phyloP scores from a whole-genome alignment of 306 rosid genomes.

The Hippophae gyantsensis region DNA sequence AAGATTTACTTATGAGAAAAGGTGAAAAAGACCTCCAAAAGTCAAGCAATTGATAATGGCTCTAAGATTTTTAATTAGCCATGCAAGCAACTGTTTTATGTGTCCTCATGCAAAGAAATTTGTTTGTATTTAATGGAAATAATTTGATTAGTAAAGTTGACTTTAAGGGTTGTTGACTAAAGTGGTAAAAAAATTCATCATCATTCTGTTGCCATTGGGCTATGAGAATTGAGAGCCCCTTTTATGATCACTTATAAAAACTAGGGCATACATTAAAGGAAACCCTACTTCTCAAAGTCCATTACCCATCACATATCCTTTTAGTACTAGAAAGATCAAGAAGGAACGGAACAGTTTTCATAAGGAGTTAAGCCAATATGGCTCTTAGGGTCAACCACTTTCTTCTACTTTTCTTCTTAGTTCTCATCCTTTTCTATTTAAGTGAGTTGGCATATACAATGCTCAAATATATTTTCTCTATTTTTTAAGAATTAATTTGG shows the following conservation, averaged over 20 bases:
- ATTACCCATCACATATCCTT: no score
- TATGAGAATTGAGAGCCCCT: slow-evolving; percentile 21
- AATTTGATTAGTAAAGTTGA: slow-evolving; percentile 39
- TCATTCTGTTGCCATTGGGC: slow-evolving; percentile 44
- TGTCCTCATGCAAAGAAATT: slow-evolving; percentile 33
- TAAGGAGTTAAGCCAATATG: slow-evolving; percentile 25
- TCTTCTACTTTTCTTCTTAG: slow-evolving; percentile 26
- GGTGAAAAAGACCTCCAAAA: slow-evolving; percentile 16
- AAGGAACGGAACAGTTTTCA: neutral
- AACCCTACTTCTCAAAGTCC: no score
- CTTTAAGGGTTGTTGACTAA: slow-evolving; percentile 30
- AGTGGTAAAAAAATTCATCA: slow-evolving; percentile 46
- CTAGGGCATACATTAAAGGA: slow-evolving; percentile 12
- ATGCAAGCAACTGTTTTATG: slow-evolving; percentile 33
- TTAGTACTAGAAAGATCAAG: slow-evolving; percentile 6
- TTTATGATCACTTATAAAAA: slow-evolving; percentile 9
- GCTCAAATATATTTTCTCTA: no score
- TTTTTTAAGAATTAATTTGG: neutral
- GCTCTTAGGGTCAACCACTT: slow-evolving; percentile 26
- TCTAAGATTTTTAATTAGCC: slow-evolving; percentile 25
- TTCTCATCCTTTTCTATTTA: slow-evolving; percentile 37
- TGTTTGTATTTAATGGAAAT: neutral
- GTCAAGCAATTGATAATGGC: slow-evolving; percentile 10
- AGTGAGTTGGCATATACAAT: slow-evolving; percentile 19
- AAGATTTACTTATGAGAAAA: slow-evolving; percentile 14